Evolutionary conservation across 345 rosid genomes (phyloP).

Genomic region (Garcia nutans): DNA sequence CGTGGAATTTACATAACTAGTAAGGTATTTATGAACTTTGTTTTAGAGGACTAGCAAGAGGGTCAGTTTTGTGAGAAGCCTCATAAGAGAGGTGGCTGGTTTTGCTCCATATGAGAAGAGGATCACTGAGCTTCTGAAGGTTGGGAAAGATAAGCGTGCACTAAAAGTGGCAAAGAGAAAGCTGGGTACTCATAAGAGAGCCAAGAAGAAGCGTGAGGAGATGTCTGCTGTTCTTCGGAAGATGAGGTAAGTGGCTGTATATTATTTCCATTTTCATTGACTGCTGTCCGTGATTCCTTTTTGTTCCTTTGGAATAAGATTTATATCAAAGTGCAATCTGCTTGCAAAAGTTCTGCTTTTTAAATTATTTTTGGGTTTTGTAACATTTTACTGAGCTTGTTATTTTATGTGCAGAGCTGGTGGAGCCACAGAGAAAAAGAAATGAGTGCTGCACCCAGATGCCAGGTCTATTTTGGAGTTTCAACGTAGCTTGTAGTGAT

Average conservation of each 20-base stretch:
- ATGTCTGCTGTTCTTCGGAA: slow-evolving; percentile 76
- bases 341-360: neutral
- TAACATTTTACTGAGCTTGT: slow-evolving; percentile 9
- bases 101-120: slow-evolving; percentile 84
- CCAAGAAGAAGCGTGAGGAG: slow-evolving; percentile 83
- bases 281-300: neutral
- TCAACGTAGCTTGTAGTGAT: neutral
- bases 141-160: slow-evolving; percentile 83
- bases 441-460: slow-evolving; percentile 11
- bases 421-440: slow-evolving; percentile 43
- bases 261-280: neutral
- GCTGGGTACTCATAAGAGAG: slow-evolving; percentile 79
- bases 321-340: neutral
- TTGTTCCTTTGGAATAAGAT: neutral
- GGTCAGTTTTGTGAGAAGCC: slow-evolving; percentile 54
- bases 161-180: slow-evolving; percentile 78
- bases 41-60: slow-evolving; percentile 70
- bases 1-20: neutral
- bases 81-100: slow-evolving; percentile 77
- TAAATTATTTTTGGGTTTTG: neutral
- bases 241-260: slow-evolving; percentile 45
- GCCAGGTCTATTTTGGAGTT: neutral
- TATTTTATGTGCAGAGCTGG: slow-evolving; percentile 26
- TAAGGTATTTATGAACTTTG: neutral
- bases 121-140: slow-evolving; percentile 73